Percentiles rank a stretch among this genome's conserved stretches.
Conservation (phyloP, 768 basidiomycete genomes). For the Omphalotus guepiniiformis region DNA sequence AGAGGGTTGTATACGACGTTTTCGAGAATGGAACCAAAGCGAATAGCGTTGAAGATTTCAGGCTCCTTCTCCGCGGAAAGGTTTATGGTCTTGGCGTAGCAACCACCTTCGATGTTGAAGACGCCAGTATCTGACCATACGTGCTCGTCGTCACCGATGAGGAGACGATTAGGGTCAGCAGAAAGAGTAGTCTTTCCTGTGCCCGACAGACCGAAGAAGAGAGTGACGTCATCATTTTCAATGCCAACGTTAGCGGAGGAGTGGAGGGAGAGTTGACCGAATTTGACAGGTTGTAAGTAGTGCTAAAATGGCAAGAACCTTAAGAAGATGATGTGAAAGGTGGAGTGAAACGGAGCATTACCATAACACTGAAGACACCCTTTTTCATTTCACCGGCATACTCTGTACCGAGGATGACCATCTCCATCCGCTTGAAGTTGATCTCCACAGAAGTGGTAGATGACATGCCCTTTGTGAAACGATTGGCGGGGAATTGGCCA, state of each 20-base stretch:
- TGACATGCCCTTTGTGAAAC: slow-evolving; percentile 99
- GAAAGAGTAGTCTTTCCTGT: slow-evolving; percentile 99
- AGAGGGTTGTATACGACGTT: slow-evolving; percentile 95
- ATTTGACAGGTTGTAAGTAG: slow-evolving; percentile 98
- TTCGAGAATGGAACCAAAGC: slow-evolving; percentile 95
- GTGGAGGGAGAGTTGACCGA: slow-evolving; percentile 95
- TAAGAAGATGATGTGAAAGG: slow-evolving; percentile 2
- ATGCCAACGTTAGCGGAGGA: slow-evolving; percentile 96
- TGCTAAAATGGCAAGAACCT: slow-evolving; percentile 49
- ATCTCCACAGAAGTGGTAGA: slow-evolving; percentile 98
- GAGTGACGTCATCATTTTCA: slow-evolving; percentile 85
- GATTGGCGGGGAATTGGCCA: slow-evolving; percentile 99
- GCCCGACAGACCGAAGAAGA: slow-evolving; percentile 98
- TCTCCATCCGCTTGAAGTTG: slow-evolving; percentile 99
- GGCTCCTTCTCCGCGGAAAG: slow-evolving; percentile 97
- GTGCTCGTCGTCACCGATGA: slow-evolving; percentile 99
- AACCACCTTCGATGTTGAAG: slow-evolving; percentile 99
- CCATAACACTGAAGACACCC: slow-evolving; percentile 99
- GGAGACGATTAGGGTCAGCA: slow-evolving; percentile 87
- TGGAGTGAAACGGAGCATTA: slow-evolving; percentile 24
- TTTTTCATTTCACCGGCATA: slow-evolving; percentile 99
- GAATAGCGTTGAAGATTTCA: slow-evolving; percentile 94
- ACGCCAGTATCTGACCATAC: slow-evolving; percentile 99
- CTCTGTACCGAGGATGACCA: slow-evolving; percentile 99
- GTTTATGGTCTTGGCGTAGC: slow-evolving; percentile 98